Evolutionary conservation across 495 filamentous ascomycete species (phyloP).

Genomic region (Hypoxylon fuscum): DNA sequence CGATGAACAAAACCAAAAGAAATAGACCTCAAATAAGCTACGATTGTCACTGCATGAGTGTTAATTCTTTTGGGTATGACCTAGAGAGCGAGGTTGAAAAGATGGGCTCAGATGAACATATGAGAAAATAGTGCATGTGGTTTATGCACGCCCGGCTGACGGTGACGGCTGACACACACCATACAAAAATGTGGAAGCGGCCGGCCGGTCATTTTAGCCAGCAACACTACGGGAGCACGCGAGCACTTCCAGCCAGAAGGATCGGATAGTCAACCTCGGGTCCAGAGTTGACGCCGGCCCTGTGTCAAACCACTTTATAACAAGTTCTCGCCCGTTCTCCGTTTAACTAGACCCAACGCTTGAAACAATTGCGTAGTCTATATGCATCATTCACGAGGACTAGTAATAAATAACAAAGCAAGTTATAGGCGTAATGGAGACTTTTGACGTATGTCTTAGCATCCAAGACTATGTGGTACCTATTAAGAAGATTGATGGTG

Average conservation of each 20-base stretch:
- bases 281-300: not conserved
- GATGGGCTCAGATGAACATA: not conserved
- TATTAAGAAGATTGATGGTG: no score
- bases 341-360: constrained; percentile 9
- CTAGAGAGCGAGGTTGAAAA: no score
- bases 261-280: constrained; percentile 8
- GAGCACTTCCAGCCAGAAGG: constrained; percentile 1
- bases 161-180: constrained; percentile 28
- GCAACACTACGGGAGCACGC: constrained; percentile 10
- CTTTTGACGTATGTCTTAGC: no score
- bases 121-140: constrained; percentile 20
- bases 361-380: not conserved
- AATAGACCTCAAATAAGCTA: no score
- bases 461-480: not conserved
- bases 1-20: no score
- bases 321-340: constrained; percentile 5
- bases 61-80: no score
- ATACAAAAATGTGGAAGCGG: constrained; percentile 3
- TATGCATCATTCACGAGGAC: no score
- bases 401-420: no score
- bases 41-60: no score
- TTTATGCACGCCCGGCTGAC: constrained; percentile 21
- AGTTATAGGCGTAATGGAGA: no score
- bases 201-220: no score
- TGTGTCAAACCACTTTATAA: not conserved